Evolutionary conservation across 805 yeast genomes (phyloP).

Genomic region (Kazachstania africana): DNA sequence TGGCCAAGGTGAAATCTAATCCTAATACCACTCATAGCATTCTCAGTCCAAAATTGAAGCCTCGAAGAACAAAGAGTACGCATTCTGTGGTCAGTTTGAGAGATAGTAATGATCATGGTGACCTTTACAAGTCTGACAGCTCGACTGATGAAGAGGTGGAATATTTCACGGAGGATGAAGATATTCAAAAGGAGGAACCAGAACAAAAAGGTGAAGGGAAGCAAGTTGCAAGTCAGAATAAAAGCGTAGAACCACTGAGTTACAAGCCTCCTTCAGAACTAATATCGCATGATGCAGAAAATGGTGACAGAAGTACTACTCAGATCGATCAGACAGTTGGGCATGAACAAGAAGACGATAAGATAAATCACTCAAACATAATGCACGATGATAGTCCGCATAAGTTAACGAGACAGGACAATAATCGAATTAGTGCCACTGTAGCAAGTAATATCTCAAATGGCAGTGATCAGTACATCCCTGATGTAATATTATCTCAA

Average conservation of each 20-base stretch:
- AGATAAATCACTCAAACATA: slow-evolving; percentile 5
- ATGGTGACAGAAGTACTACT: not conserved
- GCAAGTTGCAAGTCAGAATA: not conserved
- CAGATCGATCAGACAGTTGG: slow-evolving; percentile 9
- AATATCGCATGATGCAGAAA: not conserved
- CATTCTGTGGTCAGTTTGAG: slow-evolving; percentile 20
- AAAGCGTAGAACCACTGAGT: not conserved
- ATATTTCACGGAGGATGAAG: slow-evolving; percentile 28
- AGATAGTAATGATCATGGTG: slow-evolving; percentile 10
- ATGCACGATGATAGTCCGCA: slow-evolving; percentile 6
- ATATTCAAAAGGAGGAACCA: slow-evolving; percentile 8
- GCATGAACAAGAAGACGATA: too few species aligned
- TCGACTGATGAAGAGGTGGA: slow-evolving; percentile 32
- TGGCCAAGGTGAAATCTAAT: slow-evolving; percentile 18
- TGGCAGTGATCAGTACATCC: slow-evolving; percentile 25
- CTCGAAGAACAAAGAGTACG: slow-evolving; percentile 19
- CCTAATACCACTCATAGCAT: slow-evolving; percentile 4
- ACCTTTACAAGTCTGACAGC: slow-evolving; percentile 10
- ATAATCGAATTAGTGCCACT: not conserved
- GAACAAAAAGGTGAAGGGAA: slow-evolving; percentile 5
- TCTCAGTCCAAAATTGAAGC: slow-evolving; percentile 16
- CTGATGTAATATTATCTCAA: slow-evolving; percentile 38
- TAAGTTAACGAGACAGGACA: slow-evolving; percentile 13
- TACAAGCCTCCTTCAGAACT: not conserved
- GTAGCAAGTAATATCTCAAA: not conserved